These are phyloP conservation scores for Fusarium pseudograminearum DNA, from an alignment of 2,329 filamentous ascomycete genomes.

Conservation along the genomic window DNA sequence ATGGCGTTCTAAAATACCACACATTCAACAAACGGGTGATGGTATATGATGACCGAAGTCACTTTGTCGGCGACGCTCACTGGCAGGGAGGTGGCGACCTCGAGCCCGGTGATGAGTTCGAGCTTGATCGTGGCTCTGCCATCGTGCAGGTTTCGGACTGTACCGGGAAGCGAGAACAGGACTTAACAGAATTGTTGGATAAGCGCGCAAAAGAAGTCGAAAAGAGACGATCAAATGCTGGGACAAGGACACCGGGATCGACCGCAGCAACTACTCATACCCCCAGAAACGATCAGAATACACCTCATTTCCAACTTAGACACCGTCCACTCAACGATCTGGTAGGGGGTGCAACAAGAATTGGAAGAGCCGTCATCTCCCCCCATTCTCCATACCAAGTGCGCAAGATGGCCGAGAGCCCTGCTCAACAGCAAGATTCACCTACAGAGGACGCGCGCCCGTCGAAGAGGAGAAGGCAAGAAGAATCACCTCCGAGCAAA, in stretches of 20 bases:
- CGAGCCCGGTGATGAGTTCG: constrained; percentile 83
- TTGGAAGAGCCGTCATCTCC: constrained; percentile 52
- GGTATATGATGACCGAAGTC: constrained; percentile 85
- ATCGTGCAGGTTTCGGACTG: constrained; percentile 85
- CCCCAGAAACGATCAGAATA: constrained; percentile 40
- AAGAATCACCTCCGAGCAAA: constrained; percentile 52
- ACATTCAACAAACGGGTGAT: constrained; percentile 92
- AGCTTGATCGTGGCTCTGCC: constrained; percentile 78
- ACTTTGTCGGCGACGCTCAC: constrained; percentile 87
- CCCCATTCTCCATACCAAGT: constrained; percentile 52
- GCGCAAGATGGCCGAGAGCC: constrained; percentile 41
- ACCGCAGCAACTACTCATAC: constrained; percentile 38
- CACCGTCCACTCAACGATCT: constrained; percentile 59
- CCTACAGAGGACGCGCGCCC: constrained; percentile 38
- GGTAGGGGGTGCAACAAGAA: constrained; percentile 48
- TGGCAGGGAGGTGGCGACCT: constrained; percentile 78
- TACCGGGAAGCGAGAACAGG: constrained; percentile 79
- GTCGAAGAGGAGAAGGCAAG: constrained; percentile 47
- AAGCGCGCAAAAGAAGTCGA: constrained; percentile 72
- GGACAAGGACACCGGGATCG: constrained; percentile 51
- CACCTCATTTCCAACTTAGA: constrained; percentile 53
- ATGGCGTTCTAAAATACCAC: constrained; percentile 88
- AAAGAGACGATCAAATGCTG: constrained; percentile 60
- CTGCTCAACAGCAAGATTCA: constrained; percentile 29
- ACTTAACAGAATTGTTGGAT: constrained; percentile 80